Base-by-base conservation (phyloP, 805 yeast species). In the Schwanniomyces sp. region DNA sequence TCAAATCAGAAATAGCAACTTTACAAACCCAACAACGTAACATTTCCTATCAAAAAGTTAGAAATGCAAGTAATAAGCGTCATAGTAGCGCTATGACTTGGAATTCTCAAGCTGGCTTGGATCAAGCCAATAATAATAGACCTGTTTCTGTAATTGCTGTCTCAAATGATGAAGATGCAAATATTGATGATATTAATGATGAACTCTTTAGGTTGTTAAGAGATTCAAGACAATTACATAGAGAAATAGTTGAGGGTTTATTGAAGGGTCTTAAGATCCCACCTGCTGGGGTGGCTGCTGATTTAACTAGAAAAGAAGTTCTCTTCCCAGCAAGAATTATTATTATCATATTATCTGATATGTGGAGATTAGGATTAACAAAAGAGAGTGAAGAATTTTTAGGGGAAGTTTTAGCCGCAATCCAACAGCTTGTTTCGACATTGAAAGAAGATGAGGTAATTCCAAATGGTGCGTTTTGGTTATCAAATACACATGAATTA, bases 351-450 rank as follows among this genome's bases (percentile, higher is more conserved):
- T 75, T 92, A 53, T 85, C 95, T 59, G 99, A 94, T 67, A 91
- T 94, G 98, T 94, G 99, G 99, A 81, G 98, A 69, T 76, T 92
- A 41, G 98, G 98, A 2, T 79, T 91, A 59, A 90, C 97, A 12
- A 83, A 86, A 55, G 97, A 92, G 67, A 84, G 92, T 62, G 98
- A 94, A 72, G 84, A 83, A 47, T 88, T 94, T 63, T 73, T 94
- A 52, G 97, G 97, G 41, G 91, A 87, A 63, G 95, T 91, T 2
- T 78, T 92, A 63, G 81, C 88, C 26, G 86, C 88, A 1, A 90
- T 94, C 56, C 98, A 92, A 72, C 82, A 81, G 43, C 84, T 88
- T 51, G 96, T 92, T 14, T 79, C 87, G 44, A 70, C 76, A n/a
- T 76, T 86, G 61, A 86, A 85, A 56, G 96, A 92, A 47, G 96